phyloP scores from a whole-genome alignment of 495 filamentous ascomycete genomes.

The Aspergillus sclerotioniger region DNA sequence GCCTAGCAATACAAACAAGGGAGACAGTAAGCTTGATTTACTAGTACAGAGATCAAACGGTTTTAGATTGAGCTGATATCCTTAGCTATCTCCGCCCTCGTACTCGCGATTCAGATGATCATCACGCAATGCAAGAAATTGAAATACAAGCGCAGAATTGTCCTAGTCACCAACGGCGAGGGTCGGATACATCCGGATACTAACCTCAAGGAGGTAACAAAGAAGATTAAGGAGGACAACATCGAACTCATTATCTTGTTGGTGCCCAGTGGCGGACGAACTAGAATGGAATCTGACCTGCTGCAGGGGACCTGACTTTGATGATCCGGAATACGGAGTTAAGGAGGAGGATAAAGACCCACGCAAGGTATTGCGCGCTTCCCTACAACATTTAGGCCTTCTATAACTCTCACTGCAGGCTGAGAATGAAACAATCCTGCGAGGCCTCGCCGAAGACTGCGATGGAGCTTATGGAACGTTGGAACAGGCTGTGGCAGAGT shows the following conservation, averaged over 20 bases:
- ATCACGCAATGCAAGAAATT: conserved; percentile 74
- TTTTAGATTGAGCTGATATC: conserved; percentile 13
- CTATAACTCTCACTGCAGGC: conserved; percentile 34
- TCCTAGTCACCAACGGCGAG: conserved; percentile 79
- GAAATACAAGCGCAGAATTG: conserved; percentile 82
- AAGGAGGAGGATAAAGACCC: conserved; percentile 87
- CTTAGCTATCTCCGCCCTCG: conserved; percentile 74
- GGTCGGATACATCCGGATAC: conserved; percentile 64
- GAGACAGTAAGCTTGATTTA: conserved; percentile 59
- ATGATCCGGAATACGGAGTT: conserved; percentile 85
- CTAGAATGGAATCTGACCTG: conserved; percentile 25
- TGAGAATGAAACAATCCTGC: conserved; percentile 67
- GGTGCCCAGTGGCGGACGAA: conserved; percentile 26
- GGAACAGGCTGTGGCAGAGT: conserved; percentile 74
- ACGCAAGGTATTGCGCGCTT: conserved; percentile 52
- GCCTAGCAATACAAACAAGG: conserved; percentile 65
- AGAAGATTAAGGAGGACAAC: conserved; percentile 66
- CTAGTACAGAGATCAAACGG: neutral
- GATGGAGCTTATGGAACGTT: conserved; percentile 77
- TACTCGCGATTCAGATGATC: conserved; percentile 87
- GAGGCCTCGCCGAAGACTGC: conserved; percentile 58
- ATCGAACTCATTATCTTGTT: conserved; percentile 82
- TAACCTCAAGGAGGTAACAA: conserved; percentile 63
- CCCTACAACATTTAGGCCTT: neutral
- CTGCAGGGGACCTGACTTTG: conserved; percentile 86